A percentile compares a stretch with the other conserved stretches of the same genome.
These are phyloP conservation scores for Lenzites betulinus DNA, from an alignment of 768 basidiomycete genomes.

Conservation along the genomic window DNA sequence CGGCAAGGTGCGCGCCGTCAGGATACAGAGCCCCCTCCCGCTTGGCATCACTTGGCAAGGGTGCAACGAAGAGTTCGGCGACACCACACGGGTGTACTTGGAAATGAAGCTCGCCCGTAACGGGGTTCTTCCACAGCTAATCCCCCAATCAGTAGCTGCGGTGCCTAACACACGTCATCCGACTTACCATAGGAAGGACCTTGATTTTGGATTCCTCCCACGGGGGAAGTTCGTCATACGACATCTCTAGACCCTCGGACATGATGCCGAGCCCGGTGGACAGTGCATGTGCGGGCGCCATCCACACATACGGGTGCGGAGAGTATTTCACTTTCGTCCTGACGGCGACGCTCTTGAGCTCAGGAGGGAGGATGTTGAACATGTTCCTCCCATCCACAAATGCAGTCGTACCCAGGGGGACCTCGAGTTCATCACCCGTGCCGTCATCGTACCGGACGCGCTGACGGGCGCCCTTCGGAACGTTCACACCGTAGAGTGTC, in stretches of 20 bases:
- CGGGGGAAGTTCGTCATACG: conserved; percentile 66
- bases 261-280: conserved; percentile 85
- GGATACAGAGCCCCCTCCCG: conserved; percentile 75
- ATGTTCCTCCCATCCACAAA: conserved; percentile 81
- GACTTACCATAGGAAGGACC: conserved; percentile 61
- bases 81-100: conserved; percentile 87
- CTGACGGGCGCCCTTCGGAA: conserved; percentile 69
- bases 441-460: conserved; percentile 81
- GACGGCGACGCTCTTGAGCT: conserved; percentile 80
- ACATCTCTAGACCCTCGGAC: conserved; percentile 71
- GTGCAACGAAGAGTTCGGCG: conserved; percentile 66
- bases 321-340: conserved; percentile 75
- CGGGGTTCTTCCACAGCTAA: conserved; percentile 57
- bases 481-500: conserved; percentile 75
- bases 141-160: neutral
- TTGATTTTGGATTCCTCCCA: conserved; percentile 82
- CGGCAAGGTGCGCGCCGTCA: conserved; percentile 74
- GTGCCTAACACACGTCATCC: neutral
- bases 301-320: conserved; percentile 91
- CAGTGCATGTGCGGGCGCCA: conserved; percentile 72
- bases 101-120: conserved; percentile 80
- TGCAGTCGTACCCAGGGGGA: conserved; percentile 86
- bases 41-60: conserved; percentile 62
- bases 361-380: conserved; percentile 74
- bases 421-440: conserved; percentile 77